Base-by-base conservation (phyloP, 2,329 filamentous ascomycete genomes). In the Fusarium dlaminii region DNA sequence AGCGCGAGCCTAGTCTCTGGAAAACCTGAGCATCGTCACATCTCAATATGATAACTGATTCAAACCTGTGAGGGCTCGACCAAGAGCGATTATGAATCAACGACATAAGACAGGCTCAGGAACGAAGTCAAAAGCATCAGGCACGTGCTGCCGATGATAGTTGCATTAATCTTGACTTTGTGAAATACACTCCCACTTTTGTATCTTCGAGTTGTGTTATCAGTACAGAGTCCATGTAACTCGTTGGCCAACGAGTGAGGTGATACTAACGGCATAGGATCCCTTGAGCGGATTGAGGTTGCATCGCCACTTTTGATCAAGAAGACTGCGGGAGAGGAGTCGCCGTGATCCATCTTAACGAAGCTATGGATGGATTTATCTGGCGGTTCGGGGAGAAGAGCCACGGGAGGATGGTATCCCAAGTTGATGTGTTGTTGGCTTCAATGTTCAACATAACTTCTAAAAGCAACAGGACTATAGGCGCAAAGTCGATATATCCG, bases 391-490 rank as follows among this genome's bases (percentile, higher is more conserved):
- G 10, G 29, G 20, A 30, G 9, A 17, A 14, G 13, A 30, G 14
- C 7, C 7, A 49, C 3, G 1, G 14, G 9, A 17, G 14, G 14
- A 11, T 34, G 12, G 20, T 14, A 7, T 34, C 18, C 17, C 9
- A 22, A 22, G 4, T 15, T 48, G 4, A 2, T 11, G 12, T 1
- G 6, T 7, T 24, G 2, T 20, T 20, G 30, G 34, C 12, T 34
- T 10, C 14, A 0, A 11, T 6, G 0, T 6, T 15, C 8, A 24
- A 3, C 17, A 20, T 20, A 2, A 14, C 3, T 13, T 15, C 3
- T 9, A 3, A 24, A 34, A 11, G 6, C 3, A 34, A 1, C 2
- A 9, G 17, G 17, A 24, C 6, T 11, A 34, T 22, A 20, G 30
- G 17, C 13, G 6, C 1, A 24, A 32, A n/a, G 15, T 18, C 6